Percentiles rank a stretch among this genome's conserved stretches.
Evolutionary conservation across 345 rosid genomes (phyloP).

Genomic region (Salix purpurea): DNA sequence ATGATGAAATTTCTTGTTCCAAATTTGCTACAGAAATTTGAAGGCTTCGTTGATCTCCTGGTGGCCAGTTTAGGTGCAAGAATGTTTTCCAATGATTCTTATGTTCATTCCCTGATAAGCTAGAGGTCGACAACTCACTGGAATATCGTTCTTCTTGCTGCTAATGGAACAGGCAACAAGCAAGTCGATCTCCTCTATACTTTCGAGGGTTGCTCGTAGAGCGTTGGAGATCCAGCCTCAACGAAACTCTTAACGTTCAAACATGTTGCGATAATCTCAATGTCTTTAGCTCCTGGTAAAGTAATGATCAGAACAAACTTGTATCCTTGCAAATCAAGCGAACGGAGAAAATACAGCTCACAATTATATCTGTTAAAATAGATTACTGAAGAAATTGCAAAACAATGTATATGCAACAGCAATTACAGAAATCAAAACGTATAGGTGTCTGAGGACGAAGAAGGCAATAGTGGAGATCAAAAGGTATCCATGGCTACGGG

Average conservation of each 20-base stretch:
- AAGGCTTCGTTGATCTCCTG: background rate
- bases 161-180: background rate
- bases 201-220: background rate
- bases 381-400: conserved; percentile 13
- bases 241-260: background rate
- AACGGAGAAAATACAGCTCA: too few relatives aligned
- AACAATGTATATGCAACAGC: conserved; percentile 19
- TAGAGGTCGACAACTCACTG: background rate
- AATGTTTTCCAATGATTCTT: background rate
- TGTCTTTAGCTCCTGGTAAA: too few relatives aligned
- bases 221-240: background rate
- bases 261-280: too few relatives aligned
- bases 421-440: conserved; percentile 23
- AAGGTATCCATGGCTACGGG: background rate
- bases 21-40: background rate
- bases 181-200: background rate
- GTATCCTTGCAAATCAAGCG: too few relatives aligned
- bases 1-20: background rate
- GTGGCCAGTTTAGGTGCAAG: background rate
- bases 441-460: conserved; percentile 6
- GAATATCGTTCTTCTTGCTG: background rate
- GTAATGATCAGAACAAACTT: too few relatives aligned
- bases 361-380: background rate
- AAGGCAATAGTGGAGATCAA: conserved; percentile 6
- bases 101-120: background rate